Evolutionary conservation across 257 asterid genomes (phyloP), one percentile per base, ranked within the genome.

Genomic region (Lycium ferocissimum): DNA sequence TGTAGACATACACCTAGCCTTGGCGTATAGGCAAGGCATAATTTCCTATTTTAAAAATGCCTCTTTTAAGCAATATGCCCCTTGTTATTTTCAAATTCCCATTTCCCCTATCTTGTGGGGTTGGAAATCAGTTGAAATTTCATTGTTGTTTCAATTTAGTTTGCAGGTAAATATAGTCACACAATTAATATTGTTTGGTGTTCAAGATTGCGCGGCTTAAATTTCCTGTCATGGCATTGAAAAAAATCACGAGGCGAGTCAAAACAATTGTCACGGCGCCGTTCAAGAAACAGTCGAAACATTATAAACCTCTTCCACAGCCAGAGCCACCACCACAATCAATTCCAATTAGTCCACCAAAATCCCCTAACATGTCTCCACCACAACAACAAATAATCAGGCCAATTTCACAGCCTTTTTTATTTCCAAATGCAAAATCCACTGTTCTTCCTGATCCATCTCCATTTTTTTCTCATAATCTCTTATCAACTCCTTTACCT

Each of bases 371-470:
- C 82, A 86, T 90, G 93, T 85, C 91, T 45, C 78, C 86, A 38
- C 79, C 65, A 20, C 89, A 89, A 20, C 83, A 65, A 54, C 84
- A 85, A 9, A 76, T 58, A 13, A 75, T 20, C 20, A 63, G 86
- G 70, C 90, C 9, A 40, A 73, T 59, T 18, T 43, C 70, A 17
- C 90, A 82, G 7, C 95, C 97, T 6, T 94, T 93, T 85, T 73
- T 92, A 61, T 93, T 94, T 91, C 98, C 98, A 3, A 59, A 83
- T 65, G 84, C 91, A 51, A 87, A 89, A 59, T 93, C 98, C 51
- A 43, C 90, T 7, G 92, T 92, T 79, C 95, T 93, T 80, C 97
- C 98, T 37, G 95, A 94, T 4, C 96, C 98, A n/a, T 88, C 94
- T 85, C 82, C 35, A 4, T 93, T 91, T 88, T 94, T 94, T 82